Evolutionary conservation across 257 asterid genomes (phyloP).

Genomic region (Solanum peruvianum): DNA sequence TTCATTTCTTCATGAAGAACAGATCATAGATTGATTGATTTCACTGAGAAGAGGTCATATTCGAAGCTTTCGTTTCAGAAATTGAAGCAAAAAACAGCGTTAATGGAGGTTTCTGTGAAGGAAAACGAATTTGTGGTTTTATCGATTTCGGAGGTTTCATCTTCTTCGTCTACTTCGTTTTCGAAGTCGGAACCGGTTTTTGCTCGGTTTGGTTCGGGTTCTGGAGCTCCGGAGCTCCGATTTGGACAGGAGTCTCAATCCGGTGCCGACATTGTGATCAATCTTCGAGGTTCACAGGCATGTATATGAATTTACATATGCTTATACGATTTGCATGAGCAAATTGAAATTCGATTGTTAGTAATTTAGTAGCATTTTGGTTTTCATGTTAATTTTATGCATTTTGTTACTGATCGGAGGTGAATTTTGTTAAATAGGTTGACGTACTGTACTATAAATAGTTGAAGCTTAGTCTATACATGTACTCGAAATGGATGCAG

Average conservation of each 20-base stretch:
- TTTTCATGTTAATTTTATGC: background rate
- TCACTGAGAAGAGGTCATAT: background rate
- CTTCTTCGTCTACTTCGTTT: constrained; percentile 23
- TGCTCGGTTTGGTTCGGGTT: constrained; percentile 52
- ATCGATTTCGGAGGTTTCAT: constrained; percentile 66
- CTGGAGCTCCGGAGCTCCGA: constrained; percentile 31
- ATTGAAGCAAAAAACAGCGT: background rate
- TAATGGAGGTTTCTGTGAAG: constrained; percentile 12
- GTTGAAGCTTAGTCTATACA: background rate
- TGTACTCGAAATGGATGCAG: background rate
- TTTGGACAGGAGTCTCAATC: constrained; percentile 42
- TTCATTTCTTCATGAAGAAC: background rate
- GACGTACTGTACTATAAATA: background rate
- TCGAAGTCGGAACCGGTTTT: constrained; percentile 35
- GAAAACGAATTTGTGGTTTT: constrained; percentile 57
- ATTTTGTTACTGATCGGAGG: background rate
- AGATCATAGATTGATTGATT: background rate
- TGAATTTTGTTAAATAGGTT: background rate
- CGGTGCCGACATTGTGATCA: constrained; percentile 35
- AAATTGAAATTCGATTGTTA: background rate
- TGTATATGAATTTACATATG: background rate
- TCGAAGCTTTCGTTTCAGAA: background rate
- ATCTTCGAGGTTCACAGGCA: constrained; percentile 42
- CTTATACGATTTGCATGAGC: background rate
- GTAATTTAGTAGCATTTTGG: background rate